A percentile compares a stretch with the other conserved stretches of the same genome.
These are phyloP conservation scores for Podospora appendiculata DNA, from an alignment of 495 filamentous ascomycete species.

Conservation along the genomic window DNA sequence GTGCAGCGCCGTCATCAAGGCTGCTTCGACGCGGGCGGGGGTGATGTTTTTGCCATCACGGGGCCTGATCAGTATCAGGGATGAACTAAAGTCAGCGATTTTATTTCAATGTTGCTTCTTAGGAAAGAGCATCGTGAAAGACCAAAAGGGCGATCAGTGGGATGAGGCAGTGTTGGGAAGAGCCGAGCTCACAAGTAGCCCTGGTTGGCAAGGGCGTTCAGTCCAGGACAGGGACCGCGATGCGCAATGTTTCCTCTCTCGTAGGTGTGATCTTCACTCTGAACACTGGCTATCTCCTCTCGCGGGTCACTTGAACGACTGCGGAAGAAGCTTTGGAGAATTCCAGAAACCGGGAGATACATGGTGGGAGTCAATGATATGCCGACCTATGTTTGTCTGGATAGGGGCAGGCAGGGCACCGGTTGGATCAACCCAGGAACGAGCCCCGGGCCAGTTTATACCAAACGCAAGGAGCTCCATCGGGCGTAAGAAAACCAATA, in stretches of 20 bases:
- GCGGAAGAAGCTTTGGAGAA: neutral
- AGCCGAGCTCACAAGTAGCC: conserved; percentile 22
- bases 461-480: too few relatives aligned
- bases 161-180: neutral
- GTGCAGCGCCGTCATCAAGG: conserved; percentile 22
- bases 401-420: too few relatives aligned
- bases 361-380: too few relatives aligned
- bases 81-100: too few relatives aligned
- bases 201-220: conserved; percentile 22
- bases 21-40: conserved; percentile 17
- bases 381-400: too few relatives aligned
- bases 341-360: conserved; percentile 1
- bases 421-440: too few relatives aligned
- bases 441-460: too few relatives aligned
- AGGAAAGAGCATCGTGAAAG: neutral
- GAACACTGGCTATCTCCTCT: conserved; percentile 1
- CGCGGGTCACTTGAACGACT: conserved; percentile 1
- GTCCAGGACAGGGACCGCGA: conserved; percentile 20
- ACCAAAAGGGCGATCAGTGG: too few relatives aligned
- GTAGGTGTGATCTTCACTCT: conserved; percentile 20
- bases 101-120: neutral
- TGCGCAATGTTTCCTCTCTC: conserved; percentile 15
- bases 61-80: too few relatives aligned
- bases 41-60: conserved; percentile 30
- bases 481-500: too few relatives aligned